Conservation (phyloP, 306 rosid species). For the Prunus padus region DNA sequence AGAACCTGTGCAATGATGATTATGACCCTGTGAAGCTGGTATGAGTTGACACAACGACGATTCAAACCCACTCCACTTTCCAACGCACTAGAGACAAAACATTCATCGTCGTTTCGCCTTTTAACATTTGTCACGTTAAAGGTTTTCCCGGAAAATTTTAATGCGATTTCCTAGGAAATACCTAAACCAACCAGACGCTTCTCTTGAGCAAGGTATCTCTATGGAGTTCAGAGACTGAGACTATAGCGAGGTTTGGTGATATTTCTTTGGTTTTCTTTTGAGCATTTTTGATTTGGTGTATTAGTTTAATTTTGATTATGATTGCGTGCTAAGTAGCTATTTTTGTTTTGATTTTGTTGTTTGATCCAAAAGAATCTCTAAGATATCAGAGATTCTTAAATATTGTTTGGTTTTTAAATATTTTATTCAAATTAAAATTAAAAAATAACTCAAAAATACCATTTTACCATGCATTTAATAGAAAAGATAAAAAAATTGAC, state of each 20-base stretch:
- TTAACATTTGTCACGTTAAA: background rate
- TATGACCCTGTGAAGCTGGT: background rate
- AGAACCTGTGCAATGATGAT: background rate
- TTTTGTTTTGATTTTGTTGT: background rate
- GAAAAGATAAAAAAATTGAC: no score
- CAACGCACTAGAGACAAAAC: constrained; percentile 14
- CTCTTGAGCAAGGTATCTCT: background rate
- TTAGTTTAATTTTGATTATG: background rate
- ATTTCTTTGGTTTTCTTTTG: background rate
- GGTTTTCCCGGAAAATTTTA: background rate
- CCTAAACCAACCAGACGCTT: background rate
- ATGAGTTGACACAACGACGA: background rate
- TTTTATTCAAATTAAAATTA: no score
- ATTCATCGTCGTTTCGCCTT: background rate
- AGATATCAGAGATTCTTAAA: background rate
- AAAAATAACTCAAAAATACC: no score
- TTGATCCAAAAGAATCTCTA: constrained; percentile 1
- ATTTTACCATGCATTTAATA: no score
- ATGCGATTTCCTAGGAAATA: constrained; percentile 16
- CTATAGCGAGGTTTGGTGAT: background rate
- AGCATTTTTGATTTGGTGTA: background rate
- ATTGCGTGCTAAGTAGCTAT: background rate
- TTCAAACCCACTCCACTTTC: background rate
- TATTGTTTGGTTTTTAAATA: no score
- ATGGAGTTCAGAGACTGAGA: background rate